A percentile compares a stretch with the other conserved stretches of the same genome.
Evolutionary conservation across 2,329 filamentous ascomycete genomes (phyloP).

Genomic region (Verticillium tricorpus): DNA sequence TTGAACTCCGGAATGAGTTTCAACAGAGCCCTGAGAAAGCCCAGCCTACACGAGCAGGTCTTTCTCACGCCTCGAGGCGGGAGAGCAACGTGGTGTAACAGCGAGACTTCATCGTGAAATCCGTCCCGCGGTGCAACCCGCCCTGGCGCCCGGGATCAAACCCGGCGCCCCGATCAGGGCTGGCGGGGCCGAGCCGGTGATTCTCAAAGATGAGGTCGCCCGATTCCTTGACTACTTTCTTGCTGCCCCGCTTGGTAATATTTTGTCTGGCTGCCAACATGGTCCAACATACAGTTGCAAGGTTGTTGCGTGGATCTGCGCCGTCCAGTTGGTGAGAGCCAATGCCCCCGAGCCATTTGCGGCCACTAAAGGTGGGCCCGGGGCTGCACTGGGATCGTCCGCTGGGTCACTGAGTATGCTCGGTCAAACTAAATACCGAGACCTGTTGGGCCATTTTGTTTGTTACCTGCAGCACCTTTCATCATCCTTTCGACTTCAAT

Average conservation of each 20-base stretch:
- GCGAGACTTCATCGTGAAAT: too few relatives aligned
- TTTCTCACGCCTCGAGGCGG: too few relatives aligned
- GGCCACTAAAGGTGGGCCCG: background rate
- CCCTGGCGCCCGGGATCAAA: background rate
- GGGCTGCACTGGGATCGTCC: background rate
- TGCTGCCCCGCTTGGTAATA: background rate
- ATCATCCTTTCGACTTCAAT: too few relatives aligned
- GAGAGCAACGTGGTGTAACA: too few relatives aligned
- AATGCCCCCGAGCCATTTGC: background rate
- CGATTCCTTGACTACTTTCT: background rate
- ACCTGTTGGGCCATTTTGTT: too few relatives aligned
- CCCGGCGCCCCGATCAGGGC: background rate
- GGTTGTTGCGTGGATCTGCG: background rate
- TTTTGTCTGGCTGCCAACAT: background rate
- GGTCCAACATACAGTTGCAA: background rate
- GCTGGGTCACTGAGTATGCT: background rate
- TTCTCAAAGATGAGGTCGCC: background rate
- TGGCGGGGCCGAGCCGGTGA: background rate
- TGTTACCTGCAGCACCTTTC: too few relatives aligned
- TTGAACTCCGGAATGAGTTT: background rate
- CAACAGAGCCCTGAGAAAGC: background rate
- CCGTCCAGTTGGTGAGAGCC: background rate
- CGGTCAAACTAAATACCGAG: background rate
- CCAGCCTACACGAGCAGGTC: background rate
- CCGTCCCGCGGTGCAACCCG: too few relatives aligned